Percentiles rank a stretch among this genome's conserved stretches.
Evolutionary conservation across 257 asterid species (phyloP).

Genomic region (Jacaranda copaia): DNA sequence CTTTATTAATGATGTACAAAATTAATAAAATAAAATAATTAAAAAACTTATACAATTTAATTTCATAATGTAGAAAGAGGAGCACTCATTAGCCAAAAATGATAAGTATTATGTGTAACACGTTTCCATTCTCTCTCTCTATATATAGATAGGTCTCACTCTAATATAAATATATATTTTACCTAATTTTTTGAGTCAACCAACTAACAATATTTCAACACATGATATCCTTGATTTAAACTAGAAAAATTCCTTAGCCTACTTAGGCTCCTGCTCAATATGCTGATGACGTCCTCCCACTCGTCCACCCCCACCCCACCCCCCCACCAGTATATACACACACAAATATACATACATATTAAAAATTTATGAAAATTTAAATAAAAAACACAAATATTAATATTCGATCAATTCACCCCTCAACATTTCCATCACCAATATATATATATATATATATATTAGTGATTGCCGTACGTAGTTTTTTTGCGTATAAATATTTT

Average conservation of each 20-base stretch:
- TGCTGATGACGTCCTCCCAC: not conserved
- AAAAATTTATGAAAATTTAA: no score
- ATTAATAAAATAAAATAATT: not conserved
- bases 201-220: not conserved
- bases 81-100: not conserved
- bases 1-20: no score
- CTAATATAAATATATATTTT: not conserved
- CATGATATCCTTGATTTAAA: not conserved
- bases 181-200: constrained; percentile 31
- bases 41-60: not conserved
- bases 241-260: no score
- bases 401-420: no score
- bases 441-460: no score
- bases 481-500: no score
- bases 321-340: not conserved
- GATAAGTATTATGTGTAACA: not conserved
- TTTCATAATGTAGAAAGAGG: not conserved
- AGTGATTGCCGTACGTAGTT: no score
- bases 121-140: constrained; percentile 11
- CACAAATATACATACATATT: no score
- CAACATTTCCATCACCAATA: no score
- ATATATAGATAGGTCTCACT: no score
- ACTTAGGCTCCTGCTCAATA: not conserved
- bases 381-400: no score
- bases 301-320: constrained; percentile 7